Percentiles rank a stretch among this genome's conserved stretches.
Evolutionary conservation across 2,329 filamentous ascomycete genomes (phyloP).

Genomic region (Monilinia laxa): DNA sequence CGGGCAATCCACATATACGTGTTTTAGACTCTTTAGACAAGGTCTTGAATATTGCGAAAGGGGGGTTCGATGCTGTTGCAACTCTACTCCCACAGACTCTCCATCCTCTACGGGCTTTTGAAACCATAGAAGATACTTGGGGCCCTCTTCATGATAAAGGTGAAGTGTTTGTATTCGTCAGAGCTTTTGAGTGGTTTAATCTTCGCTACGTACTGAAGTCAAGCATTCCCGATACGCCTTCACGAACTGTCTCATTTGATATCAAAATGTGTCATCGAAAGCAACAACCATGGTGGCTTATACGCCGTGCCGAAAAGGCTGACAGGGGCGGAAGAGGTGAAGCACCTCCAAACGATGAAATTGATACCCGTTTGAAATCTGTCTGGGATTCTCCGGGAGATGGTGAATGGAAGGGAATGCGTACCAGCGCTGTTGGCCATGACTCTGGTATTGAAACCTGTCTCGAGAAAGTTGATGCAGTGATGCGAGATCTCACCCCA

Average conservation of each 20-base stretch:
- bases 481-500: conserved; percentile 30
- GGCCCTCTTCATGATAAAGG: conserved; percentile 43
- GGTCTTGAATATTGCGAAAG: conserved; percentile 54
- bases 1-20: conserved; percentile 65
- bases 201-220: conserved; percentile 52
- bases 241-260: conserved; percentile 50
- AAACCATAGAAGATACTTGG: conserved; percentile 59
- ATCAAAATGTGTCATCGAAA: conserved; percentile 51
- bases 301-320: conserved; percentile 34
- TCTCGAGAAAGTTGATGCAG: conserved; percentile 35
- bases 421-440: conserved; percentile 48
- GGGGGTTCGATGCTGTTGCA: conserved; percentile 53
- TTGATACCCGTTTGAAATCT: conserved; percentile 45
- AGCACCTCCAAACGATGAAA: conserved; percentile 32
- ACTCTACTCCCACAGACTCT: conserved; percentile 59
- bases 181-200: conserved; percentile 57
- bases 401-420: conserved; percentile 50
- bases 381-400: conserved; percentile 48
- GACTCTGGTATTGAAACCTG: conserved; percentile 44
- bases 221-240: conserved; percentile 33
- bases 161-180: conserved; percentile 53
- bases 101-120: conserved; percentile 61
- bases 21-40: conserved; percentile 58
- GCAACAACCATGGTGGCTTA: conserved; percentile 44
- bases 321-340: conserved; percentile 29